Evolutionary conservation across 805 yeast genomes (phyloP), one percentile per base, ranked within the genome.

Genomic region (Priceomyces carsonii): DNA sequence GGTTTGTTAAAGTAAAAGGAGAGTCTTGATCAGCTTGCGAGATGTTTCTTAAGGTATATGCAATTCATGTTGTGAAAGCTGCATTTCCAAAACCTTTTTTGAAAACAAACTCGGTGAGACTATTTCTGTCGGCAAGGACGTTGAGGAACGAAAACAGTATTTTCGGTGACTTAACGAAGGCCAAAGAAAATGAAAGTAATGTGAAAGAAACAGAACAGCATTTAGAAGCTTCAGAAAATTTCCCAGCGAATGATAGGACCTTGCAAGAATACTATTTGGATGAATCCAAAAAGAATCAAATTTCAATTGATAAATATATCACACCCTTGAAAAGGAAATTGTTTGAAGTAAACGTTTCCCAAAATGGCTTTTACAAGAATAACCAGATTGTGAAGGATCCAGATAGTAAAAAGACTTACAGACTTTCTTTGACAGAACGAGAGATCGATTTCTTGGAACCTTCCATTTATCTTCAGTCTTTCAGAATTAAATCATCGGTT

Each of bases 361-460:
- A 71, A 42, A 73, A 85, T 56, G 85, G 85, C 31, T 82, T 82
- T 51, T 90, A 75, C 71, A 81, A 80, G 49, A 82, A 80, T 53
- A 66, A 75, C 43, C 76, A 79, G 39, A 48, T 69, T 10, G 68
- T 85, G 9, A 36, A 38, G 12, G 54, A 54, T 34, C 62, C 62
- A 18, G 59, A 63, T 23, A 57, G 60, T 13, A 81, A 79, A 21
- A 65, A 68, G 35, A 44, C 53, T 24, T 84, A 78, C 61, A 73
- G 70, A 44, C 64, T 91, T 43, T 63, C 69, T 21, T 70, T 91
- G 34, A 66, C 78, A 3, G 64, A 66, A 25, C 72, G 75, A 36
- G 95, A 89, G 58, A 78, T 87, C 36, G 84, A 82, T 36, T 76
- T 81, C 2, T 70, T 91, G 40, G 96, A 89, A 60, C 98, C 98